phyloP scores from a whole-genome alignment of 257 asterid species.

The Solanum chilense region DNA sequence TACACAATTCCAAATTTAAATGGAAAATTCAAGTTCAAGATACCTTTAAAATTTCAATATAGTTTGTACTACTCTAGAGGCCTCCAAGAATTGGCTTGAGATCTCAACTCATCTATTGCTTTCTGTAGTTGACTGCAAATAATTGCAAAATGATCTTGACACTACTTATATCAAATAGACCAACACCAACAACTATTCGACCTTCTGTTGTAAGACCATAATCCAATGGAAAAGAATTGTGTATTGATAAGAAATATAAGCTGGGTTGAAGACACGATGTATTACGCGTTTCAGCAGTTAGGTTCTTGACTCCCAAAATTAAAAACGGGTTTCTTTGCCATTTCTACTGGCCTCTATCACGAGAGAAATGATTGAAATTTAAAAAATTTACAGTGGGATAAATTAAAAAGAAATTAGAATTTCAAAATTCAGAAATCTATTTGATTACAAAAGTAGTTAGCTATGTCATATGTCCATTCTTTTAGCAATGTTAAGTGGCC shows the following conservation, averaged over 20 bases:
- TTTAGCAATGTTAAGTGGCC: not conserved
- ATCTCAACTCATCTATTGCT: constrained; percentile 47
- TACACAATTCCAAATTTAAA: not conserved
- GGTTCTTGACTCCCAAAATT: not conserved
- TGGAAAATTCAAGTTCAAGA: constrained; percentile 13
- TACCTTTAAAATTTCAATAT: constrained; percentile 34
- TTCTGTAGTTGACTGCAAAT: constrained; percentile 57
- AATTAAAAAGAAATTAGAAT: not conserved
- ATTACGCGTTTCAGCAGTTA: not conserved
- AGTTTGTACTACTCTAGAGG: constrained; percentile 37
- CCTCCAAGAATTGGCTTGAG: constrained; percentile 41
- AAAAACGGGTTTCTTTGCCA: not conserved
- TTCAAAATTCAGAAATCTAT: too few species aligned
- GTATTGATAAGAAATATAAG: not conserved
- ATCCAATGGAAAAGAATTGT: not conserved
- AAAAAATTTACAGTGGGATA: not conserved
- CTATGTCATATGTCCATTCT: not conserved
- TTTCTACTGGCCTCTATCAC: not conserved
- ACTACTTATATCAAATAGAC: not conserved
- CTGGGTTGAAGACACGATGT: not conserved
- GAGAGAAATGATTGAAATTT: not conserved
- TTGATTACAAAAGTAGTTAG: not conserved
- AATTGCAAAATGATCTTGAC: constrained; percentile 58
- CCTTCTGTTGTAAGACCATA: not conserved
- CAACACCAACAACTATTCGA: not conserved